Evolutionary conservation across 2,329 filamentous ascomycete genomes (phyloP).

Genomic region (Fusarium fujikuroi): DNA sequence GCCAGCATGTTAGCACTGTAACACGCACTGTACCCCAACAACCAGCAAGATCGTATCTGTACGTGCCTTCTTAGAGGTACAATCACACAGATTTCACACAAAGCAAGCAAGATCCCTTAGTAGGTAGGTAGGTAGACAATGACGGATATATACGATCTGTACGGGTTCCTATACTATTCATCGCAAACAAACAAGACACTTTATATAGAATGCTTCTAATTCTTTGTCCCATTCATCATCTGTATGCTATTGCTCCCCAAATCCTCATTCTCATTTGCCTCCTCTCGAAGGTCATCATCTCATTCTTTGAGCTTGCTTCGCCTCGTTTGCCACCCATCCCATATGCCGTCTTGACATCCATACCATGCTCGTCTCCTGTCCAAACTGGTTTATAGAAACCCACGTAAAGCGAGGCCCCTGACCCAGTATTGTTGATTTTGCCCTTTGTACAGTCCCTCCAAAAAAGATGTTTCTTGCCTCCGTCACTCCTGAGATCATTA

Average conservation of each 20-base stretch:
- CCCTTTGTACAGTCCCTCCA: constrained; percentile 40
- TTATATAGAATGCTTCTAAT: constrained; percentile 28
- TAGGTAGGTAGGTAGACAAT: not conserved
- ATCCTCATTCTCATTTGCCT: constrained; percentile 36
- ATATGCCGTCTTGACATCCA: constrained; percentile 18
- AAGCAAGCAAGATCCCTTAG: too few species aligned
- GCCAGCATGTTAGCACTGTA: constrained; percentile 34
- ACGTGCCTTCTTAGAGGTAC: not conserved
- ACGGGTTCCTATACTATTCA: not conserved
- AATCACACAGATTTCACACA: not conserved
- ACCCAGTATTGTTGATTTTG: constrained; percentile 20
- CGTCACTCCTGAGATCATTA: constrained; percentile 24
- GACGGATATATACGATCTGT: not conserved
- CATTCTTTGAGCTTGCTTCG: constrained; percentile 28
- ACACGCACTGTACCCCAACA: constrained; percentile 11
- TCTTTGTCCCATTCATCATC: constrained; percentile 41
- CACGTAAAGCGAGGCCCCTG: constrained; percentile 7
- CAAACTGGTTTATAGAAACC: constrained; percentile 13
- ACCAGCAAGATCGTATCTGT: not conserved
- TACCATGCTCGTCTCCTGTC: constrained; percentile 15
- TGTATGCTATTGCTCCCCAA: constrained; percentile 43
- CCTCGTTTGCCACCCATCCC: constrained; percentile 9
- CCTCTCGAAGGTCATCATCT: constrained; percentile 25
- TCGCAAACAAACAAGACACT: not conserved
- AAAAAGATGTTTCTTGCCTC: constrained; percentile 28